Conservation (phyloP, 2,329 filamentous ascomycete genomes). For the Parafenestella ontariensis region DNA sequence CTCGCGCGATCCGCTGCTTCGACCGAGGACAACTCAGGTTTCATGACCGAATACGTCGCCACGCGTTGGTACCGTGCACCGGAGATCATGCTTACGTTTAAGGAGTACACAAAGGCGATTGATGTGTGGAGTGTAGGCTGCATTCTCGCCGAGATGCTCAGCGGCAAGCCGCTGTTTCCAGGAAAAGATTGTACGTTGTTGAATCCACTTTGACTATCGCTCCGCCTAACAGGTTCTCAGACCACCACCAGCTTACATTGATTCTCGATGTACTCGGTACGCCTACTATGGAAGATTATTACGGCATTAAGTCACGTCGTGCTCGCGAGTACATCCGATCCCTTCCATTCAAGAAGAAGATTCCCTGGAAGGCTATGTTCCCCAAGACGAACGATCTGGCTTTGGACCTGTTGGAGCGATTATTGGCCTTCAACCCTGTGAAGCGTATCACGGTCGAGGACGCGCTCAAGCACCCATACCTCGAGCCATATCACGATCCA, state of each 20-base stretch:
- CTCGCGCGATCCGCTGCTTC: slow-evolving; percentile 94
- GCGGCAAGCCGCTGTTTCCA: slow-evolving; percentile 96
- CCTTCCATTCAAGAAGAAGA: slow-evolving; percentile 99
- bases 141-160: slow-evolving; percentile 98
- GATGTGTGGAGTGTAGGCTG: slow-evolving; percentile 99
- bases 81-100: slow-evolving; percentile 99
- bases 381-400: slow-evolving; percentile 99
- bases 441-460: slow-evolving; percentile 99
- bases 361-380: slow-evolving; percentile 95
- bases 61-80: slow-evolving; percentile 99
- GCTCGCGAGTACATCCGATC: slow-evolving; percentile 98
- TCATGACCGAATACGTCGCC: slow-evolving; percentile 99
- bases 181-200: slow-evolving; percentile 87
- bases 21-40: slow-evolving; percentile 99
- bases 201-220: neutral
- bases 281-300: slow-evolving; percentile 99
- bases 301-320: slow-evolving; percentile 97
- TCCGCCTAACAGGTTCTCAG: slow-evolving; percentile 54
- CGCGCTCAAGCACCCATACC: slow-evolving; percentile 94
- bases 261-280: slow-evolving; percentile 98
- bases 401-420: slow-evolving; percentile 90
- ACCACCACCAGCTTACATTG: slow-evolving; percentile 96
- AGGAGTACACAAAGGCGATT: slow-evolving; percentile 99
- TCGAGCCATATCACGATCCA: slow-evolving; percentile 98
- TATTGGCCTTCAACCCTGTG: slow-evolving; percentile 96